Evolutionary conservation across 2,329 filamentous ascomycete genomes (phyloP), one percentile per base, ranked within the genome.

Genomic region (Ophiostoma pallidulum): DNA sequence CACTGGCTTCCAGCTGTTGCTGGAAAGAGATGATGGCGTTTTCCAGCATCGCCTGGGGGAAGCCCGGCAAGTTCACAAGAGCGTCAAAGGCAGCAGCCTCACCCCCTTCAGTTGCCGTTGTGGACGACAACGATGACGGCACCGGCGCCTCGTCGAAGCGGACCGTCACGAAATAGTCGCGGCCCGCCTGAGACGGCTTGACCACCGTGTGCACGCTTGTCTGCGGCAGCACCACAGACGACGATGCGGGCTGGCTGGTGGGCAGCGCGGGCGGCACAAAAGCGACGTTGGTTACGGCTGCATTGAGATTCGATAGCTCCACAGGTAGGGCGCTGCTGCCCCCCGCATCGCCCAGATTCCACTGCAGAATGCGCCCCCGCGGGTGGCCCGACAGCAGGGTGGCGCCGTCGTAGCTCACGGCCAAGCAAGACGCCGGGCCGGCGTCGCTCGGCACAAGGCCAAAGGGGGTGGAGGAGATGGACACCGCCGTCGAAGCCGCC

Each of bases 401-500:
- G 37, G 83, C 89, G 22, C 87, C 86, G 62, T 96, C 91, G 64
- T 92, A 90, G 59, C 79, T 90, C 45, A 94, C 66, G 18, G 77
- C 75, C 48, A 95, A 61, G 58, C 84, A 86, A 20, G 80, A 75
- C 4, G 77, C 77, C 12, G 77, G 71, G 12, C 86, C 86, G 18
- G 76, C 73, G 45, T 87, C 80, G 39, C 74, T 68, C 31, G 81
- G 78, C 7, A 75, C 71, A 50, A 77, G 66, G 58, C 78, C 71
- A 51, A 75, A 73, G 28, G 75, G 74, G 46, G 65, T 66, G 12
- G 68, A n/a, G n/a, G n/a, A 68, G 12, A 78, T 64, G 62, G 77
- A 79, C 47, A 74, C 74, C 20, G 73, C 75, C 39, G 72, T 82
- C 47, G 72, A 74, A 33, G 74, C 68, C n/a, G 75, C 67, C 52